Percentiles rank a stretch among this genome's conserved stretches.
Conservation (phyloP, 768 basidiomycete species). For the Leccinum truebloodii region DNA sequence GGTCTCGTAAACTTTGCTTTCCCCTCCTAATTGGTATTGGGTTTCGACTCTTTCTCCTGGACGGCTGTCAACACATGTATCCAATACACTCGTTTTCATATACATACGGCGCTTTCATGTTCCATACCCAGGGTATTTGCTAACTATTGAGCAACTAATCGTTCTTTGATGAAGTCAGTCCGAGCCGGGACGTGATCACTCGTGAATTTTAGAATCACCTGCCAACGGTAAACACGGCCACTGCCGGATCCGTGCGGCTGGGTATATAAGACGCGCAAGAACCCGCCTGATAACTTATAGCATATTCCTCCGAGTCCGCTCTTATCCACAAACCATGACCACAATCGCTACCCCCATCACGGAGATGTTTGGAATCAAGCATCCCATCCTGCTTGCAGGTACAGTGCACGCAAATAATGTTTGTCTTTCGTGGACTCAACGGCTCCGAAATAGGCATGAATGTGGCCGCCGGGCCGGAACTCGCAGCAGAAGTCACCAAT, state of each 20-base stretch:
- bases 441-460: conserved; percentile 51
- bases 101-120: conserved; percentile 26
- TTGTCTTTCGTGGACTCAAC: conserved; percentile 39
- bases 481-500: conserved; percentile 92
- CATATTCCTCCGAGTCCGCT: background rate
- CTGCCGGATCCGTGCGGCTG: background rate
- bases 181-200: background rate
- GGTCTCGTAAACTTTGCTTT: conserved; percentile 14
- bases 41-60: conserved; percentile 17
- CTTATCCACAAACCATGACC: conserved; percentile 24
- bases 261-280: background rate
- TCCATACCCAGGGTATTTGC: conserved; percentile 28
- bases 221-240: background rate
- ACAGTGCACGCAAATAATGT: conserved; percentile 13
- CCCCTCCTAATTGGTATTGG: background rate
- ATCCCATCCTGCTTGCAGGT: conserved; percentile 87
- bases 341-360: conserved; percentile 87
- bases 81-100: conserved; percentile 31
- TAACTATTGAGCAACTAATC: conserved; percentile 16
- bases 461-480: conserved; percentile 72
- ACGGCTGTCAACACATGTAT: conserved; percentile 35
- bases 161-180: background rate
- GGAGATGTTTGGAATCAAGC: conserved; percentile 84
- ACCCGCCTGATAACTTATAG: background rate
- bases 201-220: conserved; percentile 3